Evolutionary conservation across 78 protist genomes (phyloP).

Genomic region (Paratrimastix pyriformis): DNA sequence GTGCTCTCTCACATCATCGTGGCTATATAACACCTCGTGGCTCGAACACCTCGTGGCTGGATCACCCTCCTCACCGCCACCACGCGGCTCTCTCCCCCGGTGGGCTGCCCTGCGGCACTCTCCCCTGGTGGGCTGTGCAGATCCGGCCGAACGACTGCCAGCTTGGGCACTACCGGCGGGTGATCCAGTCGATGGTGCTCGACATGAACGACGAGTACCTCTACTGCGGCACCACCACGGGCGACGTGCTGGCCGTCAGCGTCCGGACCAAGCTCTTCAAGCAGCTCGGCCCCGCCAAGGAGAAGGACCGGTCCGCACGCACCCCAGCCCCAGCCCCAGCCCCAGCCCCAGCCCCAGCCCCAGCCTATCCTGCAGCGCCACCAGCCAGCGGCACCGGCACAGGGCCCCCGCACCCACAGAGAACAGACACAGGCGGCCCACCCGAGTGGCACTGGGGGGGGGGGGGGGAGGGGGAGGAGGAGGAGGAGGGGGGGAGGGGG

Average conservation of each 20-base stretch:
- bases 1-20: no score
- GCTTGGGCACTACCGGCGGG: not conserved
- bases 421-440: not conserved
- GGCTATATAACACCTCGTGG: no score
- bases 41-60: no score
- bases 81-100: no score
- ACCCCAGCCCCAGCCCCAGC: constrained; percentile 2
- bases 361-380: not conserved
- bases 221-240: constrained; percentile 1
- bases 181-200: not conserved
- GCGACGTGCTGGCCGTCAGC: not conserved
- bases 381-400: not conserved
- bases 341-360: not conserved
- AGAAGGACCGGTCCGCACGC: not conserved
- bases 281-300: not conserved
- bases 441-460: no score
- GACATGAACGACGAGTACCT: not conserved
- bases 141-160: constrained; percentile 10
- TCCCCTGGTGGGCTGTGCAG: no score
- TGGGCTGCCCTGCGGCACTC: no score
- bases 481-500: no score
- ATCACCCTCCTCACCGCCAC: no score
- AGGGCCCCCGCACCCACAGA: constrained; percentile 8
- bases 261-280: not conserved
- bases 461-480: no score